phyloP scores from a whole-genome alignment of 2,329 filamentous ascomycete genomes.

The Pyricularia pennisetigena region DNA sequence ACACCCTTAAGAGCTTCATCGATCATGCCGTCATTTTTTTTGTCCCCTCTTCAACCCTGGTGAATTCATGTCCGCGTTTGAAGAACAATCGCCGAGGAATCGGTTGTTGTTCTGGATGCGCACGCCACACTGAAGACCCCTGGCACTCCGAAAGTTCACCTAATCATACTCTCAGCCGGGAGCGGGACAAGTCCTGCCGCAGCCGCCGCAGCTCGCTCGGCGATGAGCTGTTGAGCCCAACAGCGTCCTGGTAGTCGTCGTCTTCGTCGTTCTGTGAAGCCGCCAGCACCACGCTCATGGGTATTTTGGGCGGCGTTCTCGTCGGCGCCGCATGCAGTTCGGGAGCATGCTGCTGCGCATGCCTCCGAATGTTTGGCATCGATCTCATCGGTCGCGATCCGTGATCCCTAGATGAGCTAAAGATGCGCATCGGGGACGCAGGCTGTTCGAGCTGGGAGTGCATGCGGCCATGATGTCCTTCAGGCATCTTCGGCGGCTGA shows the following conservation, averaged over 20 bases:
- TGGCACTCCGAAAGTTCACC: neutral
- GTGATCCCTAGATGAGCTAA: neutral
- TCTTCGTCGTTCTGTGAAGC: neutral
- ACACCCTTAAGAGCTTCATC: neutral
- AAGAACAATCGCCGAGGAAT: too few relatives aligned
- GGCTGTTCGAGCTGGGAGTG: neutral
- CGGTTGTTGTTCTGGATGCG: too few relatives aligned
- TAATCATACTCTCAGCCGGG: neutral
- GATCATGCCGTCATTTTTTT: neutral
- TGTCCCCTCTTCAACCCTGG: neutral
- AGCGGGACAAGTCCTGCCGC: neutral
- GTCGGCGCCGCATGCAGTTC: neutral
- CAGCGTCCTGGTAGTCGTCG: neutral
- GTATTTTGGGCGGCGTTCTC: neutral
- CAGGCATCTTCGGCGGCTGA: neutral
- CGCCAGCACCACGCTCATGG: neutral
- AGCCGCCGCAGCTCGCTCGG: constrained; percentile 3
- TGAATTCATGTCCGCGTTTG: neutral
- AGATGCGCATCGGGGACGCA: neutral
- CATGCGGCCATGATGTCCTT: neutral
- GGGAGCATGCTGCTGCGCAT: neutral
- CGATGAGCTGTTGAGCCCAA: neutral
- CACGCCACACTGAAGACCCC: too few relatives aligned
- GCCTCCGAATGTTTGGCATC: neutral
- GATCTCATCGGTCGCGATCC: neutral